A percentile compares a stretch with the other conserved stretches of the same genome.
Evolutionary conservation across 257 asterid species (phyloP).

Genomic region (Ophiorrhiza pumila): DNA sequence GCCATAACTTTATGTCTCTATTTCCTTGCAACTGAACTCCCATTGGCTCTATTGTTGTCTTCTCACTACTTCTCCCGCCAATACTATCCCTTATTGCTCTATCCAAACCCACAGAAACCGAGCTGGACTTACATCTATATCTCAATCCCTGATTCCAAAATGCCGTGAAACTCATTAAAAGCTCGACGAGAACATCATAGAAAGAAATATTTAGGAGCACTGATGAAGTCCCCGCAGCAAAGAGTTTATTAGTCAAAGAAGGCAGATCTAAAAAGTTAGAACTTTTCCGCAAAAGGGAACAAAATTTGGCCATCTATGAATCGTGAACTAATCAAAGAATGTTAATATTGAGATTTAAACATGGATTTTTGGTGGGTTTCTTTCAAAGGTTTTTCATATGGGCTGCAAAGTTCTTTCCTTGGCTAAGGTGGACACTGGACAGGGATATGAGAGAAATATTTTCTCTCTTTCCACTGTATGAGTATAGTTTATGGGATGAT

Average conservation of each 20-base stretch:
- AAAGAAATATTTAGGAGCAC: constrained; percentile 33
- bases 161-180: constrained; percentile 41
- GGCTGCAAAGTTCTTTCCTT: neutral
- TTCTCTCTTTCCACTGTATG: neutral
- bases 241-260: constrained; percentile 51
- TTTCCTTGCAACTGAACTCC: constrained; percentile 31
- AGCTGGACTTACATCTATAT: constrained; percentile 42
- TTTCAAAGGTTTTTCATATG: neutral
- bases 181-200: constrained; percentile 45
- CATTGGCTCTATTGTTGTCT: constrained; percentile 13
- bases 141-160: constrained; percentile 37
- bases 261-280: constrained; percentile 33
- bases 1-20: constrained; percentile 70
- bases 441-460: neutral
- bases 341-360: neutral
- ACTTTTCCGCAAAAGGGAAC: neutral
- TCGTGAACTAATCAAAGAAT: neutral
- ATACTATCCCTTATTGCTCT: constrained; percentile 22
- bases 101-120: constrained; percentile 76
- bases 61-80: neutral
- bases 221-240: constrained; percentile 46
- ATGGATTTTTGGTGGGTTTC: neutral
- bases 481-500: neutral
- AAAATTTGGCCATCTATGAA: neutral
- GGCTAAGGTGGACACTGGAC: too few species aligned